Conservation (phyloP, 2,329 filamentous ascomycete species). For the Monilinia aucupariae region DNA sequence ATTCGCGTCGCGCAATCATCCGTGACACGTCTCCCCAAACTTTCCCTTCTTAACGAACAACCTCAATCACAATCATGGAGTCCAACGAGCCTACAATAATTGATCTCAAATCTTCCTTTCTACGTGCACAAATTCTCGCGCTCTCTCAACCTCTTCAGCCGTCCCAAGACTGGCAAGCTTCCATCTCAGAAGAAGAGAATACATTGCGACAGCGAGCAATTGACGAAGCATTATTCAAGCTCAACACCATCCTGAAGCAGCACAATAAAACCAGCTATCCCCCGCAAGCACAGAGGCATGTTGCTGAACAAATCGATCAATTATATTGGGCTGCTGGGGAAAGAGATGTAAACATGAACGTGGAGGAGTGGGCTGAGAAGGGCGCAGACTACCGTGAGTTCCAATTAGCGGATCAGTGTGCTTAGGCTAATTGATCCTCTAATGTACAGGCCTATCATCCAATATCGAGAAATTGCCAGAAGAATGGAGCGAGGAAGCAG, state of each 20-base stretch:
- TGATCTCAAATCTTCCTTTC: conserved; percentile 56
- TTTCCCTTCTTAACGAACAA: background rate
- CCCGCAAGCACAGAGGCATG: conserved; percentile 62
- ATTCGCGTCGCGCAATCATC: background rate
- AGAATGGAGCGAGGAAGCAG: conserved; percentile 35
- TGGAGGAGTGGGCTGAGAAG: conserved; percentile 39
- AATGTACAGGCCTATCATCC: conserved; percentile 21
- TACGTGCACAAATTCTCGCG: conserved; percentile 32
- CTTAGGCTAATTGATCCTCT: conserved; percentile 1
- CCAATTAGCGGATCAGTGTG: background rate
- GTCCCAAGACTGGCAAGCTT: conserved; percentile 41
- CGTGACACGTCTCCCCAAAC: background rate
- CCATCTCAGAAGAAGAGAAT: conserved; percentile 41
- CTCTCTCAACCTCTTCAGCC: conserved; percentile 35
- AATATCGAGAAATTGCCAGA: conserved; percentile 32
- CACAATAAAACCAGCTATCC: conserved; percentile 63
- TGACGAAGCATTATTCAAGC: conserved; percentile 51
- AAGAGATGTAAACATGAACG: conserved; percentile 32
- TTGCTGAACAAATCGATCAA: conserved; percentile 66
- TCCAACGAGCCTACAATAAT: conserved; percentile 46
- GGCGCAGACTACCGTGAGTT: conserved; percentile 35
- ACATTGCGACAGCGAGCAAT: conserved; percentile 42
- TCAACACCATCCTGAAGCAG: conserved; percentile 59
- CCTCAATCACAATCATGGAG: background rate
- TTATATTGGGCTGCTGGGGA: conserved; percentile 52